Conservation (phyloP, 306 rosid genomes). For the Glycine soja region DNA sequence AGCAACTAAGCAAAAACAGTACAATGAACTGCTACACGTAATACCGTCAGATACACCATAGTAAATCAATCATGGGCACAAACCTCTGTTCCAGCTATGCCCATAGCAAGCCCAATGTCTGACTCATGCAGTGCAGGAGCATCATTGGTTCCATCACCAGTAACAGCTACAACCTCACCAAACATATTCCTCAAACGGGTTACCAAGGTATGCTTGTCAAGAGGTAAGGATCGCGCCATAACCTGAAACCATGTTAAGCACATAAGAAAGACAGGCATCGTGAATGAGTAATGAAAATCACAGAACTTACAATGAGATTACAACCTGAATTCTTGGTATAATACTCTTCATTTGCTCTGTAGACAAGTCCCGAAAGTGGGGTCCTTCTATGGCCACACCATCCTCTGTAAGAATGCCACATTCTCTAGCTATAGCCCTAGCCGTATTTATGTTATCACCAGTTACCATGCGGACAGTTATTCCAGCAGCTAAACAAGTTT, state of each 20-base stretch:
- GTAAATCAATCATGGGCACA: conserved; percentile 33
- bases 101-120: conserved; percentile 98
- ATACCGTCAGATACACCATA: conserved; percentile 35
- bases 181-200: conserved; percentile 66
- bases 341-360: conserved; percentile 59
- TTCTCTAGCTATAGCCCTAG: conserved; percentile 89
- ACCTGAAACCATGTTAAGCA: conserved; percentile 67
- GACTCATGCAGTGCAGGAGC: conserved; percentile 97
- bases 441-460: conserved; percentile 90
- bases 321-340: conserved; percentile 87
- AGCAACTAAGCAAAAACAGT: neutral
- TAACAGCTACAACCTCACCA: conserved; percentile 92
- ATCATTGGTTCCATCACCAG: conserved; percentile 96
- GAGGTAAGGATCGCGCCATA: conserved; percentile 88
- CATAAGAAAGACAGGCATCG: conserved; percentile 36
- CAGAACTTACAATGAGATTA: conserved; percentile 23
- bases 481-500: conserved; percentile 86
- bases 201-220: conserved; percentile 82
- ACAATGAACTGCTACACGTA: conserved; percentile 14
- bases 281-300: conserved; percentile 31
- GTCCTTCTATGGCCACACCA: conserved; percentile 87
- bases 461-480: conserved; percentile 93
- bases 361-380: conserved; percentile 68
- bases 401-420: conserved; percentile 83
- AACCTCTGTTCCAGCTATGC: conserved; percentile 97